Conservation (phyloP, 257 asterid species). For the Solanum pinnatisectum region DNA sequence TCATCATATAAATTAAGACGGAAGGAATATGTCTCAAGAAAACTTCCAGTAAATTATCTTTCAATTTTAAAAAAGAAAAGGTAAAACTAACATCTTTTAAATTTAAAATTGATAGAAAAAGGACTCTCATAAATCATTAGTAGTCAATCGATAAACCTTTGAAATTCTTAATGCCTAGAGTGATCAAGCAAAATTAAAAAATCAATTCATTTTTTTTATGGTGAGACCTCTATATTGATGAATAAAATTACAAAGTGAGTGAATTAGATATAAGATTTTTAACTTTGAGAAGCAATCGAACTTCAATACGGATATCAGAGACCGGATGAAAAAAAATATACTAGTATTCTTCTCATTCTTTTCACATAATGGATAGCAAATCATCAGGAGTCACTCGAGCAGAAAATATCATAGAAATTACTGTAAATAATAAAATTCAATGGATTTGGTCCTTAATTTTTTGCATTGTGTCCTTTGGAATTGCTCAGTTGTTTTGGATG, state of each 20-base stretch:
- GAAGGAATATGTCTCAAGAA: not conserved
- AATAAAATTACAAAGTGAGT: too few relatives aligned
- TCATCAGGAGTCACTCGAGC: not conserved
- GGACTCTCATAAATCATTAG: not conserved
- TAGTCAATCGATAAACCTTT: not conserved
- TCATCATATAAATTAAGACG: not conserved
- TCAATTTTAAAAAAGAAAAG: not conserved
- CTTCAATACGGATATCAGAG: not conserved
- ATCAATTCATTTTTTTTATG: not conserved
- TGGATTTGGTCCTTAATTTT: not conserved
- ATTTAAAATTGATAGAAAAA: too few relatives aligned
- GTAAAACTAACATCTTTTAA: not conserved
- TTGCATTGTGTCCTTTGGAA: not conserved
- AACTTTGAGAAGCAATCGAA: fast-evolving
- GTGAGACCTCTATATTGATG: too few relatives aligned
- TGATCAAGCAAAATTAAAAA: not conserved
- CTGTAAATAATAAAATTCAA: not conserved
- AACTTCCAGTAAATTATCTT: not conserved
- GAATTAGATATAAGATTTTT: too few relatives aligned
- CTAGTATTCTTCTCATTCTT: not conserved
- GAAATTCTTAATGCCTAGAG: not conserved
- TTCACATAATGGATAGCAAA: not conserved
- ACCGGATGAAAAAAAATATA: not conserved
- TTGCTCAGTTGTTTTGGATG: too few relatives aligned
- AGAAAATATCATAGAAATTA: not conserved